Base-by-base conservation (phyloP, 208 protist genomes). In the Vickermania spadyakhi region DNA sequence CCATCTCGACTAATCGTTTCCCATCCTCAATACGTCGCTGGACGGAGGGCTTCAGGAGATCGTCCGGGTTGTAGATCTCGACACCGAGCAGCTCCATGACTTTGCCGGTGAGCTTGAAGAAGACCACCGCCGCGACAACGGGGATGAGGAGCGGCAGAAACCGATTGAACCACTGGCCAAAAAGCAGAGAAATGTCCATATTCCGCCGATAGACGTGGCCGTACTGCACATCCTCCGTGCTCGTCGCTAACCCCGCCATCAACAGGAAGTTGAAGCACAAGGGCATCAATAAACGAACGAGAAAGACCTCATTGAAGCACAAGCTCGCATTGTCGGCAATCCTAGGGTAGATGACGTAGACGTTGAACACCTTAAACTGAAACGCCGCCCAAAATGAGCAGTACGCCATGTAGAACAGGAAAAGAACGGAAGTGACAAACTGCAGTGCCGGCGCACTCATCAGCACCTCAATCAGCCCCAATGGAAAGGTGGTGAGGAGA, bases 381-480 rank as follows among this genome's bases (percentile, higher is more conserved):
- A 96, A 86, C 31, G 87, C 82, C 2, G 87, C 81, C 88, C 87
- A 94, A 74, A 94, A 96, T 26, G 84, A 58, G 71, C 85, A 93
- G 70, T 81, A 87, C 25, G 81, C 87, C 83, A 94, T 92, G 77
- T 96, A 96, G 68, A 90, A 93, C 62, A 96, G 78, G 53, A 94
- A 76, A 26, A 94, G 58, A 28, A 94, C 70, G 28, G 81, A 91
- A n/a, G 72, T 77, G 4, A 88, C 57, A 56, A 94, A 85, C 56
- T 92, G 83, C 27, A 90, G 63, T 28, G 41, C 26, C 18, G 11
- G 7, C 58, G 77, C 89, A 31, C 74, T 67, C 73, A 92, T 87
- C 26, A 89, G 72, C 1, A 93, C 51, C 58, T 89, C 81, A 31
- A 95, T 79, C 21, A 93, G 66, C 51, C 81, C 80, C 5, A 95